Percentiles rank a stretch among this genome's conserved stretches.
phyloP scores from a whole-genome alignment of 129 eudicot species.

The Helichrysum umbraculigerum region DNA sequence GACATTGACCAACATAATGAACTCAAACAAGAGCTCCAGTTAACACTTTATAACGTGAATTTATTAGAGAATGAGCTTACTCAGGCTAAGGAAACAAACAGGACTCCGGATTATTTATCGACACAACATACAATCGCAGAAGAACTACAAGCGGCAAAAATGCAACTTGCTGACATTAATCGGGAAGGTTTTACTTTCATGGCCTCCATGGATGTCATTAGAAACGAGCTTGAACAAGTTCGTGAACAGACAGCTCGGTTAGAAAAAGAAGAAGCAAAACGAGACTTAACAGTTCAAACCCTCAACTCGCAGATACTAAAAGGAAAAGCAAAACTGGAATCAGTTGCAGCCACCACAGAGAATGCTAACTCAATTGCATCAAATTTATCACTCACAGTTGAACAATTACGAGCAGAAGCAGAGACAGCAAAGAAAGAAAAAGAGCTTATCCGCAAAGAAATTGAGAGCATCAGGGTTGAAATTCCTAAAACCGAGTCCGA shows the following conservation, averaged over 20 bases:
- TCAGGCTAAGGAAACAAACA: constrained; percentile 43
- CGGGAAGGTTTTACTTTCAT: constrained; percentile 57
- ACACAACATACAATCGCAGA: constrained; percentile 24
- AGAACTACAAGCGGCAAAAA: constrained; percentile 56
- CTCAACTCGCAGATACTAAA: constrained; percentile 66
- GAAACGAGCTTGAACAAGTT: constrained; percentile 52
- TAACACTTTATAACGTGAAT: constrained; percentile 44
- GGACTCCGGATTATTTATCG: constrained; percentile 25
- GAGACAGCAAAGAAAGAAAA: constrained; percentile 55
- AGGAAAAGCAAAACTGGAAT: constrained; percentile 65
- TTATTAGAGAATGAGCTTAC: constrained; percentile 47
- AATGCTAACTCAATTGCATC: constrained; percentile 49
- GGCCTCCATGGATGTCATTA: constrained; percentile 68
- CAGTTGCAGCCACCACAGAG: constrained; percentile 46
- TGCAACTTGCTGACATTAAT: constrained; percentile 50
- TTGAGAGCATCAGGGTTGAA: constrained; percentile 42
- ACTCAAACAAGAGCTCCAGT: constrained; percentile 38
- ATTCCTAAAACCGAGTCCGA: constrained; percentile 55
- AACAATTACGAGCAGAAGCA: constrained; percentile 53
- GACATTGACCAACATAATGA: constrained; percentile 45
- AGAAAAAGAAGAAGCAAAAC: constrained; percentile 53
- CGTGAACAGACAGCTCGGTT: constrained; percentile 41
- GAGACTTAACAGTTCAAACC: constrained; percentile 47
- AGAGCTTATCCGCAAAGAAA: constrained; percentile 44
- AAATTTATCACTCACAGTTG: constrained; percentile 47